Evolutionary conservation across 2,329 filamentous ascomycete species (phyloP), one percentile per base, ranked within the genome.

Genomic region (Colletotrichum somersetense): DNA sequence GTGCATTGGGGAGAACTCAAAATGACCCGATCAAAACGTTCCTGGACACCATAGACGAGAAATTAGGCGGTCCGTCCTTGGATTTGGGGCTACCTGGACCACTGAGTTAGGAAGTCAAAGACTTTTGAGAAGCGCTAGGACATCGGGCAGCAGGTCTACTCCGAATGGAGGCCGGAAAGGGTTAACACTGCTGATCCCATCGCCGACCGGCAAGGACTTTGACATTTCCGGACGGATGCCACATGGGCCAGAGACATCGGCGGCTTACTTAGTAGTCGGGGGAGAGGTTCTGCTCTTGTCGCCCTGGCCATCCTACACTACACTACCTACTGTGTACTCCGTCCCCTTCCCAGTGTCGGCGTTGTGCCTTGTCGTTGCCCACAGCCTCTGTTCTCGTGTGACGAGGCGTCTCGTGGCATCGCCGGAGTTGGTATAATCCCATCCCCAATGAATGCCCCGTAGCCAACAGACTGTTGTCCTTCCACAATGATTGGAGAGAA

Each of bases 161-260:
- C 66, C 66, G 66, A 48, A 6, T 56, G 38, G 23, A n/a, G 33
- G 40, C 70, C 66, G 70, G 70, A 72, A 72, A 55, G 35, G 66
- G 70, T 50, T 61, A 70, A 61, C 35, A 57, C 53, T 40, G 55
- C 33, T 55, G 66, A 56, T 5, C 10, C 3, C 11, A 42, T 20
- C 30, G 38, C 48, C 46, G 46, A 16, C 55, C 59, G 46, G 59
- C 35, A 38, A 20, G 26, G 33, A 59, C 70, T 70, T 70, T 42
- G 46, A 52, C 70, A 18, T n/a, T 65, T 72, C 66, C 70, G 66
- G 66, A 65, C 66, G 30, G 35, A 56, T 61, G 56, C 66, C 70
- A 72, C 70, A 72, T 72, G 70, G 69, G 46, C 16, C 23, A 30
- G 53, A 50, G 53, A 61, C 38, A 30, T 48, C 55, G 67, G 57